These are phyloP conservation scores for Spathaspora sp. DNA, from an alignment of 1,139 yeast genomes.

Conservation along the genomic window DNA sequence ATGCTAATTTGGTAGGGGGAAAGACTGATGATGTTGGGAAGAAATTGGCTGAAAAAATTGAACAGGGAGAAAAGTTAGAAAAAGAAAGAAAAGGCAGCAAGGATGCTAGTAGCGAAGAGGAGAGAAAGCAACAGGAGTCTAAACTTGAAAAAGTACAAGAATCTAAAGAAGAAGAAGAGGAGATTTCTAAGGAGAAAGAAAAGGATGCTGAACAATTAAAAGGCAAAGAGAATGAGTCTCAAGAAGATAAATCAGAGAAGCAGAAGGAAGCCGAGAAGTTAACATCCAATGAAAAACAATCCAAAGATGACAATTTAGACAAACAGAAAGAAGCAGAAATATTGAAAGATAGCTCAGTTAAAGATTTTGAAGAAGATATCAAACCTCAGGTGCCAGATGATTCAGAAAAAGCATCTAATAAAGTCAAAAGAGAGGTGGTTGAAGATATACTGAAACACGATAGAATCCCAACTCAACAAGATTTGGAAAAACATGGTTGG, in stretches of 20 bases:
- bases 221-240: conserved; percentile 2
- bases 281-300: background rate
- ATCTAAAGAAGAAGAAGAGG: conserved; percentile 12
- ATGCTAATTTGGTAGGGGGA: conserved; percentile 17
- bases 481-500: conserved; percentile 38
- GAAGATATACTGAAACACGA: conserved; percentile 23
- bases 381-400: conserved; percentile 5
- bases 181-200: conserved; percentile 6
- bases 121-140: conserved; percentile 15
- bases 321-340: conserved; percentile 4
- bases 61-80: conserved; percentile 21
- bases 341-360: background rate
- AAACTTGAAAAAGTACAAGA: conserved; percentile 12
- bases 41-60: conserved; percentile 17
- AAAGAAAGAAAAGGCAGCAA: conserved; percentile 13
- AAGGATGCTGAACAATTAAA: conserved; percentile 4
- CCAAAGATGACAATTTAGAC: conserved; percentile 1
- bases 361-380: conserved; percentile 6
- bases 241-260: too few relatives aligned
- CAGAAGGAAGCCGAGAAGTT: conserved; percentile 7
- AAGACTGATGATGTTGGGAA: conserved; percentile 17
- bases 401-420: conserved; percentile 1
- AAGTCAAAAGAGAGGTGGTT: conserved; percentile 16
- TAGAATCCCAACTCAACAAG: conserved; percentile 31
- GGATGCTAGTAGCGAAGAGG: conserved; percentile 19